Base-by-base conservation (phyloP, 2,329 filamentous ascomycete genomes). In the Exophiala xenobiotica region DNA sequence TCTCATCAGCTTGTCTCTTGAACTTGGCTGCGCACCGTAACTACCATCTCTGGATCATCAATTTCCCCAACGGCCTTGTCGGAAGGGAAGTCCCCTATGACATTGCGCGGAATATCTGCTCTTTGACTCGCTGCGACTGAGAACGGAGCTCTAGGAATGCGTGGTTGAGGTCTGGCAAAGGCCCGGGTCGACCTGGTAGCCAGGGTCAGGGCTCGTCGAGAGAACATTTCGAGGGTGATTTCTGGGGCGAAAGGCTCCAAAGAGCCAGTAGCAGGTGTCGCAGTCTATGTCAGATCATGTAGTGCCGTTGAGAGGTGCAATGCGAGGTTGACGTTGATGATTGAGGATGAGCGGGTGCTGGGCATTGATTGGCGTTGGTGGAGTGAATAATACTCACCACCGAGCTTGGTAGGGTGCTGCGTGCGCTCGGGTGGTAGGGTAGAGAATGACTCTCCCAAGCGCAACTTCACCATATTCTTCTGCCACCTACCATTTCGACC, bases 1-100 rank as follows among this genome's bases (percentile, higher is more conserved):
- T 18, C 7, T 22, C 11, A 40, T 58, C 38, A 62, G 61, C 53
- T 35, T 24, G 12, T 48, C 23, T 35, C 24, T 22, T 55, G 56
- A 52, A 60, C 58, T 59, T 45, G 55, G 16, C 27, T 19, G 37
- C 42, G 31, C 31, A 31, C 18, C 46, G 33, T 40, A 46, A 39
- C 46, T 70, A 75, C 73, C 71, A 72, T 70, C 49, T 69, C 63
- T 51, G 72, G 70, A 54, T 75, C 72, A 38, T 74, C 67, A 31
- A 65, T 44, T 47, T 70, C 68, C 40, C 67, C 62, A 61, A 68
- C 66, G 26, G 69, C 68, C 50, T 49, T 51, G 42, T 40, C 38
- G 19, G 38, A 22, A 24, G 38, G 38, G n/a, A 40, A 23, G 14
- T 22, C 19, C 14, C 38, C 22, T 12, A 20, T 14, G 8, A 20